Evolutionary conservation across 768 basidiomycete genomes (phyloP), one percentile per base, ranked within the genome.

Genomic region (Kwoniella shandongensis): DNA sequence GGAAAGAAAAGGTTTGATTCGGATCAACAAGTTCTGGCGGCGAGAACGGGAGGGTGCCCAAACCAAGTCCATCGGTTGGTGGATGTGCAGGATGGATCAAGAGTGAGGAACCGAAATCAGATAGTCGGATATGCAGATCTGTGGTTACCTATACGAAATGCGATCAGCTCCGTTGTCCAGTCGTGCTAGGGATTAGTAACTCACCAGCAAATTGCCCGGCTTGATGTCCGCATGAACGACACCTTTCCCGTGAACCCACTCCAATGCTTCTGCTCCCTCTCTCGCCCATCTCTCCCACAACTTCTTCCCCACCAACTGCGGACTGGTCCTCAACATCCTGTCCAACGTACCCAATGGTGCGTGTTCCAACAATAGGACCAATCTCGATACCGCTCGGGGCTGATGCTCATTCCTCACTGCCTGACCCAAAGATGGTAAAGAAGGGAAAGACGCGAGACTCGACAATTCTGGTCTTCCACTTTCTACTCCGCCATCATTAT

Each of bases 221-320:
- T 80, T 81, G 62, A 81, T 61, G 65, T 81, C 80, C 12, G 73
- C 78, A 62, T 80, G 80, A 13, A 80, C 54, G 29, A 81, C 72
- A 2, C 75, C 75, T 38, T 75, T 71, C 22, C 60, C 62, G 51
- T 80, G 78, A 38, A 74, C 66, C 73, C 73, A 78, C 7, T 56
- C 65, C 10, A 79, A 61, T 0, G 77, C 79, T 8, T 51, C 44
- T 0, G 62, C 55, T 3, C 77, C 60, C 61, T 79, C 70, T 17
- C 57, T 53, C 1, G 78, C 75, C 77, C 79, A 78, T 22, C 62
- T 59, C 25, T 57, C 52, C 72, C 73, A 77, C n/a, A 72, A 25
- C 11, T 63, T 32, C 32, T 45, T 62, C 8, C 60, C 70, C 0
- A 76, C 69, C 13, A 72, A 22, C 18, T 62, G 62, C 8, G 72